Base-by-base conservation (phyloP, 768 basidiomycete species). In the Fistulinella prunicolor region DNA sequence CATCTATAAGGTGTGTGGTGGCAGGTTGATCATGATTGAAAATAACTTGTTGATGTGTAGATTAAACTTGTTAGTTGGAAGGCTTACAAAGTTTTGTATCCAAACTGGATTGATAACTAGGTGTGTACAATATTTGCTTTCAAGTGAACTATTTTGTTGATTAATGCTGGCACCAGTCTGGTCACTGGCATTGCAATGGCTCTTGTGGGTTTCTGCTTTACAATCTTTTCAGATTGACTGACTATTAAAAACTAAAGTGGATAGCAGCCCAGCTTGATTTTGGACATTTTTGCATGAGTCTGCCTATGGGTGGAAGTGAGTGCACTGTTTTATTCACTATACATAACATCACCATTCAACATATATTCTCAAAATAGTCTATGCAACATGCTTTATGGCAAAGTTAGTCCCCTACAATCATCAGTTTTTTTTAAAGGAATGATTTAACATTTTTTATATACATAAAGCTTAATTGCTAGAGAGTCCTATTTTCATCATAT, bases 101-200 rank as follows among this genome's bases (percentile, higher is more conserved):
- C 66, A 65, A 19, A 65, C 66, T 52, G 64, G 64, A 6, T 24
- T 61, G 1, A 45, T 64, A 30, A 65, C 66, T 9, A 39, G 61
- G 64, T 51, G n/a, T n/a, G n/a, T n/a, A 40, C 46, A 40, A 40
- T 17, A 1, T 9, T 40, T 43, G 2, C 13, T 44, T 34, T 42
- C 7, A 20, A 24, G 4, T 9, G 5, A 34, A 29, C 1, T 22
- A 7, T 28, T 1, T 19, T 38, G 2, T 14, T 63, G 2, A 56
- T 30, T 10, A 1, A 26, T 39, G 0, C 23, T 21, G 5, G 8
- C 21, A 6, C 13, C 12, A 68, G 64, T 26, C 26, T 65, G 12
- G 46, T 43, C 24, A 43, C 54, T 44, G 53, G 29, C 4, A 19
- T 53, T 19, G 43, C 54, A 44, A 6, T 51, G 0, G 54, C 29